Evolutionary conservation across 2,329 filamentous ascomycete species (phyloP).

Genomic region (Davidsoniella eucalypti): DNA sequence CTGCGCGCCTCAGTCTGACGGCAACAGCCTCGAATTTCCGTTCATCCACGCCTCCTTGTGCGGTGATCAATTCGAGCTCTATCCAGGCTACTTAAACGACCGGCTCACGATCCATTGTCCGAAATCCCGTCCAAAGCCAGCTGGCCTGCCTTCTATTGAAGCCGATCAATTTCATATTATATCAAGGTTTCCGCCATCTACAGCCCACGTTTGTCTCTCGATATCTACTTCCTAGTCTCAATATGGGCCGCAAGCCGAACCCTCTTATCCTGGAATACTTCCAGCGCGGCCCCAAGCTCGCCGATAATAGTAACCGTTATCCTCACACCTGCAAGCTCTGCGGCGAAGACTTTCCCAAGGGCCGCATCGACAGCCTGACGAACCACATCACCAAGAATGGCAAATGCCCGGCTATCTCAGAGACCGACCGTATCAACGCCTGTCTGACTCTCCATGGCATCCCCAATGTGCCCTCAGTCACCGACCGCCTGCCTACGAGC

Average conservation of each 20-base stretch:
- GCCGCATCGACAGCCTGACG: constrained; percentile 66
- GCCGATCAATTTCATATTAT: too few relatives aligned
- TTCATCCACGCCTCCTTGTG: too few relatives aligned
- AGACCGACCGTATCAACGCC: constrained; percentile 59
- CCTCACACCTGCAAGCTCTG: constrained; percentile 80
- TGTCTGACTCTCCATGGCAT: constrained; percentile 57
- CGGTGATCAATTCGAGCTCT: too few relatives aligned
- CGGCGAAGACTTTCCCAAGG: constrained; percentile 79
- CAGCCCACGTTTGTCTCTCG: not conserved
- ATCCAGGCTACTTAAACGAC: too few relatives aligned
- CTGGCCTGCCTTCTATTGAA: too few relatives aligned
- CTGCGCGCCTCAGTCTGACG: too few relatives aligned
- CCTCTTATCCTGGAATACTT: constrained; percentile 79
- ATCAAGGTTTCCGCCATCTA: too few relatives aligned
- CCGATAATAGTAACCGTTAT: constrained; percentile 82
- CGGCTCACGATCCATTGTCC: too few relatives aligned
- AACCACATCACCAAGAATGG: constrained; percentile 56
- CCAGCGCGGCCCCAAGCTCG: constrained; percentile 68
- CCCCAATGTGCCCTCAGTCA: constrained; percentile 23
- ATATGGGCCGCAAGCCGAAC: constrained; percentile 73
- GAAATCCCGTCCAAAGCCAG: too few relatives aligned
- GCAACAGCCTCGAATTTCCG: too few relatives aligned
- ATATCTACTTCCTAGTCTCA: not conserved
- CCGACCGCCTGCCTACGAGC: constrained; percentile 4
- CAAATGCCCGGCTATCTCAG: constrained; percentile 64